Percentiles rank a stretch among this genome's conserved stretches.
phyloP scores from a whole-genome alignment of 73 alveolate species.

The Tetrahymena thermophila region DNA sequence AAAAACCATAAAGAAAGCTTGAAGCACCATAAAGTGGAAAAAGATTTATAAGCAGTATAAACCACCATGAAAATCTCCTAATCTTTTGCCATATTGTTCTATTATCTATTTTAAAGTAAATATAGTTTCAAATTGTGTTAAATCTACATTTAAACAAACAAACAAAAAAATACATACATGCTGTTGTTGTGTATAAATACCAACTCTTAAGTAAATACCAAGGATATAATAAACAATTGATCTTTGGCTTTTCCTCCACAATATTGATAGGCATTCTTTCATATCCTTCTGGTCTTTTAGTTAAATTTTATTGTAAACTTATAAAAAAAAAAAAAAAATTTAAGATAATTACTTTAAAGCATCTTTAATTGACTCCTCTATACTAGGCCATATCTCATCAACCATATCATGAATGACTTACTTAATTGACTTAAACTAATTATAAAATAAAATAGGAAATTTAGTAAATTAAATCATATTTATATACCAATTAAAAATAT shows the following conservation, averaged over 20 bases:
- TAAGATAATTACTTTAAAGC: background rate
- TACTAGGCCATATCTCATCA: background rate
- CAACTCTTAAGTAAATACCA: background rate
- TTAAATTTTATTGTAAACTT: background rate
- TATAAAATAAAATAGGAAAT: background rate
- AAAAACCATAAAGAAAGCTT: background rate
- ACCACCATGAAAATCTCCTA: background rate
- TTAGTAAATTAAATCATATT: no score
- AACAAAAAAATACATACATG: no score
- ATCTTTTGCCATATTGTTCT: background rate
- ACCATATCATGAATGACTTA: background rate
- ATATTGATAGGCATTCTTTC: background rate
- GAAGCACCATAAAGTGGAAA: background rate
- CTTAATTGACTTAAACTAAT: background rate
- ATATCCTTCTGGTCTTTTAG: background rate
- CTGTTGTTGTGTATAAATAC: background rate
- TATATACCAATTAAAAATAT: no score
- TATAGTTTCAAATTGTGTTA: background rate
- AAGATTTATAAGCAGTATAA: background rate
- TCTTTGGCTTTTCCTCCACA: background rate
- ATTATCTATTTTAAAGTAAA: background rate
- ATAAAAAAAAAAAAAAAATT: background rate
- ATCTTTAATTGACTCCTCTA: background rate
- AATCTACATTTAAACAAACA: no score
- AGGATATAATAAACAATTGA: background rate